phyloP scores from a whole-genome alignment of 371 early-diverging fungal species.

The Mortierella sp. region DNA sequence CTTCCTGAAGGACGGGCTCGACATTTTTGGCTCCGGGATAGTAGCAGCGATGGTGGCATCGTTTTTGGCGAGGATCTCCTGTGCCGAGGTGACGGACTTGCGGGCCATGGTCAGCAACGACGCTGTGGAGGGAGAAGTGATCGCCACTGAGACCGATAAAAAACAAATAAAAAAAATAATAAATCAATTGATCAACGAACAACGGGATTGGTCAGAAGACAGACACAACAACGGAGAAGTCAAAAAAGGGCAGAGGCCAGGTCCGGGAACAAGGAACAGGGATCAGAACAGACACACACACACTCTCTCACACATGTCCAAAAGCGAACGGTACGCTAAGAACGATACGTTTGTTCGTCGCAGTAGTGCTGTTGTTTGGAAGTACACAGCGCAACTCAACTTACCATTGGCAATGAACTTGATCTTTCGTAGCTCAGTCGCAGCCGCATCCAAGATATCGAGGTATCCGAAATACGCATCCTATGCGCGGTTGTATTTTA shows the following conservation, averaged over 20 bases:
- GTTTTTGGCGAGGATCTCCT: conserved; percentile 54
- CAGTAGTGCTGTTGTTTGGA: no score
- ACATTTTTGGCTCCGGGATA: conserved; percentile 28
- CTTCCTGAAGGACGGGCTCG: conserved; percentile 35
- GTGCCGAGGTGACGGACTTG: conserved; percentile 32
- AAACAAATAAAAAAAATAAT: not conserved
- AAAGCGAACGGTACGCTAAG: not conserved
- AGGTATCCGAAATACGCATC: conserved; percentile 52
- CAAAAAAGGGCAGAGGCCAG: not conserved
- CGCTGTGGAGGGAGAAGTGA: conserved; percentile 44
- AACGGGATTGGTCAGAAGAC: not conserved
- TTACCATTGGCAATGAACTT: conserved; percentile 56
- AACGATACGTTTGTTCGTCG: not conserved
- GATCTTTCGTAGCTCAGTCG: conserved; percentile 51
- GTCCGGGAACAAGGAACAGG: not conserved
- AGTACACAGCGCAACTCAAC: not conserved
- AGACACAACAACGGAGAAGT: not conserved
- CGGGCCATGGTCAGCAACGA: conserved; percentile 46
- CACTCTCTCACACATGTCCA: not conserved
- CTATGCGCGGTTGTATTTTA: not conserved
- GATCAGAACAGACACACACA: not conserved
- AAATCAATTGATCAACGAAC: conserved; percentile 3
- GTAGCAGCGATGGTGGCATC: conserved; percentile 46
- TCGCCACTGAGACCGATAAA: conserved; percentile 35
- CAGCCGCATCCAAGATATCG: conserved; percentile 46